Base-by-base conservation (phyloP, 805 yeast species). In the Nakazawaea ishiwadae region DNA sequence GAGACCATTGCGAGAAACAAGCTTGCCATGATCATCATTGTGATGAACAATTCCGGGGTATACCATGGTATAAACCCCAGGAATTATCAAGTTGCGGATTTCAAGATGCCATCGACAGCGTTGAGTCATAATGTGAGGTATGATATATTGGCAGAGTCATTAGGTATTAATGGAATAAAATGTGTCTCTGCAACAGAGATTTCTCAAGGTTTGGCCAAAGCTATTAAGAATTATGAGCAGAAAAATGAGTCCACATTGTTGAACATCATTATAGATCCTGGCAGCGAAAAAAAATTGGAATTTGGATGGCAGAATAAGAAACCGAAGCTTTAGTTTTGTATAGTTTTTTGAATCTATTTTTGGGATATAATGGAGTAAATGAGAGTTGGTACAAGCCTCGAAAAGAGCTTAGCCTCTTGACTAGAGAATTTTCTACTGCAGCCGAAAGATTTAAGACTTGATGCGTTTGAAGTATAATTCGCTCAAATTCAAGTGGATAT, bases 31-130 rank as follows among this genome's bases (percentile, higher is more conserved):
- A 58, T 81, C 5, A 62, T 82, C 8, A 65, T 77, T 19, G 77
- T 82, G n/a, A 78, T 82, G 81, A 82, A 82, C 58, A 82, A 82
- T 54, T 73, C 81, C 23, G 90, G 90, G 1, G 77, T 82, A 2
- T 82, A 82, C 54, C 84, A 79, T 47, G 90, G 90, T 1, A 63
- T 69, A 8, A 71, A 65, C 16, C 62, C 63, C 1, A 37, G 45
- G 8, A 56, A 59, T 35, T 47, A 51, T 3, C 49, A 54, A 1
- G 46, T 51, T 3, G 52, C 50, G 1, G 46, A 35, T 8, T 40
- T 41, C 2, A 62, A 62, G 3, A 53, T 73, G 28, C 83, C 84
- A 0, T 68, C 85, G 0, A 82, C 87, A 1, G 81, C 84, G 0
- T 57, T 82, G 30, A 66, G 79, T 18, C 64, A 68, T 35, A 65